phyloP scores from a whole-genome alignment of 495 filamentous ascomycete genomes.

The Hypoxylon fuscum region DNA sequence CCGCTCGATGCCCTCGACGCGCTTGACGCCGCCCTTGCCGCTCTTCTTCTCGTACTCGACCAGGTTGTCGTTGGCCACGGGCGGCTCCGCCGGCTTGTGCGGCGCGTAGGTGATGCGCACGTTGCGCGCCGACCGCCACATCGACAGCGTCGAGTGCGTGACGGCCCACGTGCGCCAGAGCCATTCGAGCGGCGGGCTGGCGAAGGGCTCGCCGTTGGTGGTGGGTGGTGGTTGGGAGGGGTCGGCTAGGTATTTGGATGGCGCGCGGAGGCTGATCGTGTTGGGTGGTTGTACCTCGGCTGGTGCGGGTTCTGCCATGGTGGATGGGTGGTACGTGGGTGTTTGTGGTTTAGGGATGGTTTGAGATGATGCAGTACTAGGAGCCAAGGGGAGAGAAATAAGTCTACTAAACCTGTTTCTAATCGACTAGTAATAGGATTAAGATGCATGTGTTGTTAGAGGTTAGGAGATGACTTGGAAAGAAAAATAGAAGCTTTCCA shows the following conservation, averaged over 20 bases:
- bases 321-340: not conserved
- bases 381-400: too few relatives aligned
- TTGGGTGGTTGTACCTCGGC: slow-evolving; percentile 1
- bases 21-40: slow-evolving; percentile 59
- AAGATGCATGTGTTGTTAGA: too few relatives aligned
- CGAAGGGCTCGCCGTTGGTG: slow-evolving; percentile 45
- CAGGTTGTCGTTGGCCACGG: slow-evolving; percentile 67
- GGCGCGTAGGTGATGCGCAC: slow-evolving; percentile 76
- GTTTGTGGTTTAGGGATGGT: not conserved
- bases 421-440: too few relatives aligned
- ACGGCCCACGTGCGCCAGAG: slow-evolving; percentile 77
- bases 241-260: slow-evolving; percentile 53
- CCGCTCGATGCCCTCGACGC: slow-evolving; percentile 71
- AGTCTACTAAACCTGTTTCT: too few relatives aligned
- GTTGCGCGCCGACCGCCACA: slow-evolving; percentile 77
- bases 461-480: not conserved
- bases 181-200: slow-evolving; percentile 65
- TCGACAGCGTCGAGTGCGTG: slow-evolving; percentile 77
- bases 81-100: slow-evolving; percentile 44
- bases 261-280: slow-evolving; percentile 50
- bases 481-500: not conserved
- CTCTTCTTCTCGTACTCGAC: slow-evolving; percentile 68
- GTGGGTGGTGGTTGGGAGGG: slow-evolving; percentile 35
- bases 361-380: not conserved
- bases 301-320: slow-evolving; percentile 33